A percentile compares a stretch with the other conserved stretches of the same genome.
Conservation (phyloP, 805 yeast genomes). For the Kregervanrija pseudodelftensis region DNA sequence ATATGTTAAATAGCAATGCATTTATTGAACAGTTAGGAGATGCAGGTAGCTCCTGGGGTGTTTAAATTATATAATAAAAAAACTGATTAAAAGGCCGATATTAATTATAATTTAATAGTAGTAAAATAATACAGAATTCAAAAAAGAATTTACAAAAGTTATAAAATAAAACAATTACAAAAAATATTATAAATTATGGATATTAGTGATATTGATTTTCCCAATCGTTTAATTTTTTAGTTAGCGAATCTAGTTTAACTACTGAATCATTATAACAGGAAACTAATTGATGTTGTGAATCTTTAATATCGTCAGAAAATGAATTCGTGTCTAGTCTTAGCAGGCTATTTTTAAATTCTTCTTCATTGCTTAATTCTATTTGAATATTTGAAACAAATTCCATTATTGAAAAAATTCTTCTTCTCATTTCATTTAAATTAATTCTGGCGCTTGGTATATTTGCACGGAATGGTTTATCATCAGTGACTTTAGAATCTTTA, state of each 20-base stretch:
- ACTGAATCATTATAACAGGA: conserved; percentile 54
- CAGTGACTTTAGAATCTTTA: conserved; percentile 35
- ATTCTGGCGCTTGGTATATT: conserved; percentile 73
- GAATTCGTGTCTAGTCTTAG: conserved; percentile 21
- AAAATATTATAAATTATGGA: background rate
- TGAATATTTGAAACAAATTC: conserved; percentile 89
- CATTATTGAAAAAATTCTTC: conserved; percentile 80
- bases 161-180: background rate
- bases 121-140: background rate
- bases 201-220: conserved; percentile 57
- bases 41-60: conserved; percentile 17
- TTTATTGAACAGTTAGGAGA: conserved; percentile 28
- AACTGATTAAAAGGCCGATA: too few species aligned
- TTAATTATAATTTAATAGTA: background rate
- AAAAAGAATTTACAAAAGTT: conserved; percentile 12
- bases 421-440: conserved; percentile 75
- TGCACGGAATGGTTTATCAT: conserved; percentile 73
- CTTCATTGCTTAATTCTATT: conserved; percentile 71
- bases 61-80: background rate
- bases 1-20: conserved; percentile 40
- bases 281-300: conserved; percentile 33
- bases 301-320: conserved; percentile 25
- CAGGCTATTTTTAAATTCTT: conserved; percentile 39
- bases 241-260: conserved; percentile 60
- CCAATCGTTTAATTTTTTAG: conserved; percentile 69